Evolutionary conservation across 176 grass and related monocot species (phyloP).

Genomic region (Oryza longistaminata): DNA sequence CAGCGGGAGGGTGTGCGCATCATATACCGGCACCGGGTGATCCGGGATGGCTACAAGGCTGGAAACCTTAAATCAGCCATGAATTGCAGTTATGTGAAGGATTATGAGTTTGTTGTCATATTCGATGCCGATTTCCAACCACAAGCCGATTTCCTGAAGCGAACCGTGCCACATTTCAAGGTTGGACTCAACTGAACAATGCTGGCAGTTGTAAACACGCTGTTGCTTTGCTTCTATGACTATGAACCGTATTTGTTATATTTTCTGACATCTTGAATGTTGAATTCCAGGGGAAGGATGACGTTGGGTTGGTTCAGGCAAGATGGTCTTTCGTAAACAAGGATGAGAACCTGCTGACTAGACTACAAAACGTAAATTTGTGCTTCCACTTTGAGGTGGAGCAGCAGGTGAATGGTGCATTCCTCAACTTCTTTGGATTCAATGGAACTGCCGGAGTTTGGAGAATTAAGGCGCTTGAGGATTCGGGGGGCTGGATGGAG

Average conservation of each 20-base stretch:
- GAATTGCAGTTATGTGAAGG: slow-evolving; percentile 84
- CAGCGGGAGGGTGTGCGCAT: slow-evolving; percentile 64
- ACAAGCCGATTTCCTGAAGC: slow-evolving; percentile 70
- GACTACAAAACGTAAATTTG: slow-evolving; percentile 85
- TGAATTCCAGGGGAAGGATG: slow-evolving; percentile 67
- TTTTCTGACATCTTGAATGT: slow-evolving; percentile 18
- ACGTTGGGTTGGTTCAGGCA: slow-evolving; percentile 81
- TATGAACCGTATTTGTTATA: not conserved
- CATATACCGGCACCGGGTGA: slow-evolving; percentile 65
- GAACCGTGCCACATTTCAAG: slow-evolving; percentile 81
- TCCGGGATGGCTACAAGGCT: slow-evolving; percentile 85
- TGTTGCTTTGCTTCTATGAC: not conserved
- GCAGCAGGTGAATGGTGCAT: slow-evolving; percentile 84
- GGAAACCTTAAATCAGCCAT: slow-evolving; percentile 91
- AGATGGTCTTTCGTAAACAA: slow-evolving; percentile 94
- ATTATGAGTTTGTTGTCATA: slow-evolving; percentile 85
- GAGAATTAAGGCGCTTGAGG: slow-evolving; percentile 92
- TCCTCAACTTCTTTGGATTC: slow-evolving; percentile 95
- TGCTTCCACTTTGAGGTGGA: slow-evolving; percentile 99
- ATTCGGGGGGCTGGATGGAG: slow-evolving; percentile 92
- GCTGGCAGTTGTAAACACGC: not conserved
- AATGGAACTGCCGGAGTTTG: slow-evolving; percentile 84
- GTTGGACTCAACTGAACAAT: slow-evolving; percentile 48
- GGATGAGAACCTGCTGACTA: slow-evolving; percentile 83
- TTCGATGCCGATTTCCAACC: slow-evolving; percentile 95